Base-by-base conservation (phyloP, 495 filamentous ascomycete genomes). In the Hypoxylon rickii region DNA sequence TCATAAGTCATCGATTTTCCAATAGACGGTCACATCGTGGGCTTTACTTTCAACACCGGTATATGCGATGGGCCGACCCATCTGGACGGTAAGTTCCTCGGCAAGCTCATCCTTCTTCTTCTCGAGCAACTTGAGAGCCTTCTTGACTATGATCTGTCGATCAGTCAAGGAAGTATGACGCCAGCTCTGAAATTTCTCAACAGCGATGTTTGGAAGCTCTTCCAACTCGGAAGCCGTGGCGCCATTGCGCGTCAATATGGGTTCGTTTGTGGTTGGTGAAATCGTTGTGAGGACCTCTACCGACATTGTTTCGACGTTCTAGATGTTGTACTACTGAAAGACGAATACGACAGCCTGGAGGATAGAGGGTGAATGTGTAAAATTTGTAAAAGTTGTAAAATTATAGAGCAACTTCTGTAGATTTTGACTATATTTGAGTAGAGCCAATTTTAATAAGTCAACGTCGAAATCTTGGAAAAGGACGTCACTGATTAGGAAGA, bases 51-150 rank as follows among this genome's bases (percentile, higher is more conserved):
- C 92, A 61, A 83, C 89, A 13, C 79, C 80, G 0, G 89, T 87
- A 65, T 94, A 96, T 10, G 87, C 83, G 46, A 96, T 94, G 13
- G 92, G 92, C 12, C 92, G 81, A 44, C 92, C 92, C 92, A 97
- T 96, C 74, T 97, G 90, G 73, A 92, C 86, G 0, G 90, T 96
- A 31, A 97, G 71, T 67, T 96, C 92, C 50, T 76, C 79, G 3
- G 85, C 90, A n/a, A 97, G 73, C 18, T 84, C 86, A 87, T 96
- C 88, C 62, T 89, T 77, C 61, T 81, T 85, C 33, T 84, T 76
- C 3, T 72, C 72, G 21, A 96, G 76, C 7, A 90, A 68, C 37
- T 82, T 72, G 11, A 96, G 69, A 1, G 92, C 90, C 58, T 86
- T 88, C 55, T 78, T 81, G 57, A 96, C 84, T 50, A 95, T 90